Conservation (phyloP, 495 filamentous ascomycete genomes). For the Cercophora sp. region DNA sequence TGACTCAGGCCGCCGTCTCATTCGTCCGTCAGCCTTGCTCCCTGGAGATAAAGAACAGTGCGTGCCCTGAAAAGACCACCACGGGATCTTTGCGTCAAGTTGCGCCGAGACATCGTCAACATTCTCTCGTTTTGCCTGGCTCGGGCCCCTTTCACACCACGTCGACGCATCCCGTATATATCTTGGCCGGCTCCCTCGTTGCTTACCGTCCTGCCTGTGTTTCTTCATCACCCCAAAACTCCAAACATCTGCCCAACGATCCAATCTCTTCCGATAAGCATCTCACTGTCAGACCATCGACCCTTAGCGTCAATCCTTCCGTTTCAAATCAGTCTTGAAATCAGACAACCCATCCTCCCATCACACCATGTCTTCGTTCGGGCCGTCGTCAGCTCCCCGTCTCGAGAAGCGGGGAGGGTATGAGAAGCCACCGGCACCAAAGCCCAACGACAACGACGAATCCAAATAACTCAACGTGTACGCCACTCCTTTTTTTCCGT, state of each 20-base stretch:
- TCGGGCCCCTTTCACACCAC: too few relatives aligned
- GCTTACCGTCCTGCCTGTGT: too few relatives aligned
- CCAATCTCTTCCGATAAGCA: background rate
- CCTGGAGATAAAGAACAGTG: background rate
- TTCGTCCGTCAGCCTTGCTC: too few relatives aligned
- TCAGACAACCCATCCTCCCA: too few relatives aligned
- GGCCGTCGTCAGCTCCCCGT: conserved; percentile 1
- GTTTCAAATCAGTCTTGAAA: too few relatives aligned
- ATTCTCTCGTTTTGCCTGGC: too few relatives aligned
- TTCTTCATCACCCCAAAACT: too few relatives aligned
- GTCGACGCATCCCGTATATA: background rate
- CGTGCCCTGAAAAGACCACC: background rate
- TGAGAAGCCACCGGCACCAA: conserved; percentile 13
- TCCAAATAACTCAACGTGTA: conserved; percentile 3
- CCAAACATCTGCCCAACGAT: background rate
- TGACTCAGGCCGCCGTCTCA: too few relatives aligned
- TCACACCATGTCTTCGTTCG: background rate
- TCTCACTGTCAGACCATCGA: background rate
- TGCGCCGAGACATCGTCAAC: too few relatives aligned
- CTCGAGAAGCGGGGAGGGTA: conserved; percentile 9
- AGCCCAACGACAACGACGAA: conserved; percentile 7
- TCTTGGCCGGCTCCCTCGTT: too few relatives aligned
- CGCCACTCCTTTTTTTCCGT: background rate
- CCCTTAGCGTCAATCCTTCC: too few relatives aligned
- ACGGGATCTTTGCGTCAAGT: conserved; percentile 1